Base-by-base conservation (phyloP, 1,139 yeast species). In the Kluyveromyces sp. region DNA sequence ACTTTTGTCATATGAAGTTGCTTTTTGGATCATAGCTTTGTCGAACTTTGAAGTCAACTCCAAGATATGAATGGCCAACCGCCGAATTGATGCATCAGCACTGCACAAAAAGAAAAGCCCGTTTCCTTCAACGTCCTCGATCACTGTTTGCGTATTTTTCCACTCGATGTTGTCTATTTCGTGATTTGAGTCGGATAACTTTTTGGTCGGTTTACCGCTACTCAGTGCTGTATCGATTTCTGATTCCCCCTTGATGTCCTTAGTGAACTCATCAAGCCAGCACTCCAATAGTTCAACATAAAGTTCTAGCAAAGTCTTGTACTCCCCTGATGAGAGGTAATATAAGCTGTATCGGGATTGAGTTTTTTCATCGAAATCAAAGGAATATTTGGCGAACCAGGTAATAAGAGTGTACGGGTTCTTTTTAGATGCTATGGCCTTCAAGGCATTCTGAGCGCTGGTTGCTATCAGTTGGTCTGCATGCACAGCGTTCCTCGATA, bases 71-170 rank as follows among this genome's bases (percentile, higher is more conserved):
- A 89, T 71, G 1, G 95, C 97, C 45, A 80, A 67, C 48, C 78
- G 79, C 43, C 98, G 71, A 12, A 86, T 74, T 33, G 75, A 72
- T 30, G 85, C 74, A 55, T 88, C 96, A 56, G 87, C 95, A 2
- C 95, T 85, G 57, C 96, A 87, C 26, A 94, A 68, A 58, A 94
- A 92, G 60, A 86, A 92, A 33, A 94, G 66, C 0, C 96, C 99
- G 58, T 89, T 87, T 0, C 98, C 97, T 65, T 94, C 98, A 7
- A 89, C 84, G 52, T 89, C 96, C 61, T 92, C 97, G 41, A 89
- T 81, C 0, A 84, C 81, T 0, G 95, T 83, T 53, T 86, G 80
- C 34, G 86, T 78, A 32, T 78, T 79, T 54, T 84, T 84, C 75
- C 89, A 72, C 55, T 84, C 94, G 38, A 86, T 64, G 46, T 82